Evolutionary conservation across 2,329 filamentous ascomycete genomes (phyloP).

Genomic region (Stachybotrys echinatus): DNA sequence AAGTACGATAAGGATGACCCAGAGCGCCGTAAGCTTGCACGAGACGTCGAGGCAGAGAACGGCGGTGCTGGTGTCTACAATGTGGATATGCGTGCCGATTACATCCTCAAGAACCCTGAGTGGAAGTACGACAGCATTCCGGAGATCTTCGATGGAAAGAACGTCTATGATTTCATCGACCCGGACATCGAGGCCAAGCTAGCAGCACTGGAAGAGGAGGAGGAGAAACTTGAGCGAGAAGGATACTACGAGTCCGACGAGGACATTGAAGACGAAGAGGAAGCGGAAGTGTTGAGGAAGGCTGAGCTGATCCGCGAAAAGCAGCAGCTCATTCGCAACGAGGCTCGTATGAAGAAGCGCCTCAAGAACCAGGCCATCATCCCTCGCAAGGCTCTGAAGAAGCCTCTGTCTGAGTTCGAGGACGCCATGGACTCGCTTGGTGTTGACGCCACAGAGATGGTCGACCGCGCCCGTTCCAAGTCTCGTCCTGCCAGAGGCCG

Average conservation of each 20-base stretch:
- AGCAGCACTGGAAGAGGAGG: conserved; percentile 86
- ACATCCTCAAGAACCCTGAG: conserved; percentile 77
- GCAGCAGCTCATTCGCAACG: conserved; percentile 85
- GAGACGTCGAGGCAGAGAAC: conserved; percentile 85
- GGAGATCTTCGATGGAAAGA: conserved; percentile 91
- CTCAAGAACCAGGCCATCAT: conserved; percentile 97
- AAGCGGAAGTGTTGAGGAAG: conserved; percentile 83
- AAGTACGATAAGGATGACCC: conserved; percentile 91
- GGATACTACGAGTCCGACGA: conserved; percentile 89
- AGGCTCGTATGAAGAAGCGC: conserved; percentile 89
- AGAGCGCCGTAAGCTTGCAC: conserved; percentile 73
- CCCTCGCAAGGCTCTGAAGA: conserved; percentile 74
- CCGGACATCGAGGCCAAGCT: conserved; percentile 95
- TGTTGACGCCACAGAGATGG: conserved; percentile 72
- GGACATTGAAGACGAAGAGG: conserved; percentile 80
- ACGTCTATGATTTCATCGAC: conserved; percentile 95
- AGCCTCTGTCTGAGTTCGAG: conserved; percentile 83
- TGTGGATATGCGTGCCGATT: conserved; percentile 85
- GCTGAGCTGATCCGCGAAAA: conserved; percentile 95
- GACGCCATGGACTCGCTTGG: conserved; percentile 79
- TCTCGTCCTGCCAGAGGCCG: conserved; percentile 65
- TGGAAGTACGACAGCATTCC: conserved; percentile 98
- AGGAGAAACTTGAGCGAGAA: conserved; percentile 84
- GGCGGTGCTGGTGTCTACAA: conserved; percentile 96
- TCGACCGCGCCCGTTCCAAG: conserved; percentile 63